These are phyloP conservation scores for Melampsora larici-populina DNA, from an alignment of 1,284 basidiomycete genomes.

Conservation along the genomic window DNA sequence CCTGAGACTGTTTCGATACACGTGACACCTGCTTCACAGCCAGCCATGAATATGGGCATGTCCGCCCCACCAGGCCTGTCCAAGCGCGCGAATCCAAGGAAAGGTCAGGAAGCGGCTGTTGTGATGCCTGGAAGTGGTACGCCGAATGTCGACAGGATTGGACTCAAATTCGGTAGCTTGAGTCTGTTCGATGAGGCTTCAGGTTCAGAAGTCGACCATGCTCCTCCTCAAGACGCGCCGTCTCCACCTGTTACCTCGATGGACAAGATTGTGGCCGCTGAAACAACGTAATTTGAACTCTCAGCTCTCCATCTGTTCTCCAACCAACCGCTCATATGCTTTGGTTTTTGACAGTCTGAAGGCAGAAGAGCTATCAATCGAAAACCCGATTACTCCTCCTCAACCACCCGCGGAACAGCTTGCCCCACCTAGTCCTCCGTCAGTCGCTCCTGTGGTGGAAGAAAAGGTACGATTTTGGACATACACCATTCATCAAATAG, in stretches of 20 bases:
- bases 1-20: slow-evolving; percentile 12
- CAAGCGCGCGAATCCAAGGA: slow-evolving; percentile 33
- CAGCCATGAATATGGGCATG: slow-evolving; percentile 12
- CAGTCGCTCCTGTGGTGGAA: slow-evolving; percentile 20
- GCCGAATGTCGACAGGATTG: slow-evolving; percentile 39
- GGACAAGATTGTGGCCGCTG: slow-evolving; percentile 14
- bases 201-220: slow-evolving; percentile 20
- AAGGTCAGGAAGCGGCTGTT: slow-evolving; percentile 43
- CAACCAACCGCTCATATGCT: background rate
- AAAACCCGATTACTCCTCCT: slow-evolving; percentile 24
- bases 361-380: slow-evolving; percentile 16
- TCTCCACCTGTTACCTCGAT: slow-evolving; percentile 28
- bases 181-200: slow-evolving; percentile 31
- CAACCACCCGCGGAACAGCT: slow-evolving; percentile 15
- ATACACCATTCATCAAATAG: too few species aligned
- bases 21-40: background rate
- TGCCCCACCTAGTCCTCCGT: slow-evolving; percentile 22
- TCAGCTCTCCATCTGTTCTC: background rate
- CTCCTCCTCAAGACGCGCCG: slow-evolving; percentile 24
- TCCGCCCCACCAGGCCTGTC: slow-evolving; percentile 34
- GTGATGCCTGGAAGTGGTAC: slow-evolving; percentile 43
- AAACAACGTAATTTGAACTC: slow-evolving; percentile 14
- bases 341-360: slow-evolving; percentile 14
- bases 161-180: slow-evolving; percentile 39
- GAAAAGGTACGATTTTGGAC: slow-evolving; percentile 17